Base-by-base conservation (phyloP, 345 rosid genomes). In the Brassica cretica region DNA sequence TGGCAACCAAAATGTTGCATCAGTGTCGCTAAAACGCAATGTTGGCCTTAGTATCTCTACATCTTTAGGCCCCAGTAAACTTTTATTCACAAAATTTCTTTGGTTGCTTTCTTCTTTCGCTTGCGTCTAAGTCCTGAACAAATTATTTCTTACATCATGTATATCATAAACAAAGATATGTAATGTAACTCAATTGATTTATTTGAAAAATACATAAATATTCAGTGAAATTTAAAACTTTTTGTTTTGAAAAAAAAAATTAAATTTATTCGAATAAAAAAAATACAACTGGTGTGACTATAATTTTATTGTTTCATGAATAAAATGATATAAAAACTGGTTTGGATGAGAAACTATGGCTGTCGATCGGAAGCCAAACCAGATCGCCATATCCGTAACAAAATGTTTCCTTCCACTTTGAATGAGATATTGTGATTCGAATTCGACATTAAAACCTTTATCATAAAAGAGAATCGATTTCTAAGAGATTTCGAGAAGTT, bases 31-130 rank as follows among this genome's bases (percentile, higher is more conserved):
- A 24, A 71, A 37, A 64, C 41, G 66, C 46, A 71, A 55, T 61
- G 58, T 64, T 64, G 33, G 80, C 66, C 30, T 71, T 7, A 53
- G 44, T 25, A 55, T 68, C 62, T 70, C 75, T 39, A 76, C 75
- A 76, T 63, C 70, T 70, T 63, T 41, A 68, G 53, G 58, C 51
- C 64, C 60, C 67, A 51, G 44, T n/a, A 27, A 18, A 30, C 14
- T 30, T 30, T 70, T 49, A 33, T 76, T 70, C 35, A 62, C 67
- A 58, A 51, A 6, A 8, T 30, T 75, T 29, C 58, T 16, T 5
- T 76, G 21, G 62, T 58, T 30, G 66, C 29, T 66, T 67, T 67
- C 59, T 29, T 62, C 69, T 76, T 62, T 69, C 63, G 15, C 10
- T 21, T 33, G 64, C 44, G 58, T 51, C 74, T 74, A 7, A 39